Evolutionary conservation across 345 rosid species (phyloP).

Genomic region (Melaleuca alternifolia): DNA sequence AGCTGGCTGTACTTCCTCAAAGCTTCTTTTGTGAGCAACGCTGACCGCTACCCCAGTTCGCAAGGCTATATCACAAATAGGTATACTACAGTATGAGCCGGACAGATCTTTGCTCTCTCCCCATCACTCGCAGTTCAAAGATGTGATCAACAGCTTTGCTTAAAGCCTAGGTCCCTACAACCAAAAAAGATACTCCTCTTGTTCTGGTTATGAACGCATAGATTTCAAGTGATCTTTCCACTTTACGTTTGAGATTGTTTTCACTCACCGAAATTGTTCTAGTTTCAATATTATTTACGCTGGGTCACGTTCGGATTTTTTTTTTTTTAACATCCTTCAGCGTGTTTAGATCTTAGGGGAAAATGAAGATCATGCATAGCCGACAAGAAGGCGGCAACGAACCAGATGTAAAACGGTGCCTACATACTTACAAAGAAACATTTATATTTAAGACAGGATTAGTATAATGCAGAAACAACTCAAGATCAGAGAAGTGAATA

Average conservation of each 20-base stretch:
- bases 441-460: not conserved
- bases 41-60: not conserved
- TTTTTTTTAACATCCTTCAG: not conserved
- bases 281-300: not conserved
- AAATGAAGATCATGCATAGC: not conserved
- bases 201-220: not conserved
- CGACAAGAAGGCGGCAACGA: not conserved
- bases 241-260: not conserved
- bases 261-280: not conserved
- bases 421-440: not conserved
- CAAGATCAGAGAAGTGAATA: not conserved
- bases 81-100: not conserved
- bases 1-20: constrained; percentile 9
- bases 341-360: not conserved
- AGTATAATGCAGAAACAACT: not conserved
- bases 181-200: not conserved
- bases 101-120: not conserved
- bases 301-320: not conserved
- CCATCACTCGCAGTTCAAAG: not conserved
- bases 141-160: not conserved
- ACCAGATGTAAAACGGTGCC: not conserved
- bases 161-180: not conserved
- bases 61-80: not conserved
- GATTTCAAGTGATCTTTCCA: not conserved
- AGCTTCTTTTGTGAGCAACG: not conserved